Base-by-base conservation (phyloP, 2,329 filamentous ascomycete genomes). In the Sporothrix curviconia region DNA sequence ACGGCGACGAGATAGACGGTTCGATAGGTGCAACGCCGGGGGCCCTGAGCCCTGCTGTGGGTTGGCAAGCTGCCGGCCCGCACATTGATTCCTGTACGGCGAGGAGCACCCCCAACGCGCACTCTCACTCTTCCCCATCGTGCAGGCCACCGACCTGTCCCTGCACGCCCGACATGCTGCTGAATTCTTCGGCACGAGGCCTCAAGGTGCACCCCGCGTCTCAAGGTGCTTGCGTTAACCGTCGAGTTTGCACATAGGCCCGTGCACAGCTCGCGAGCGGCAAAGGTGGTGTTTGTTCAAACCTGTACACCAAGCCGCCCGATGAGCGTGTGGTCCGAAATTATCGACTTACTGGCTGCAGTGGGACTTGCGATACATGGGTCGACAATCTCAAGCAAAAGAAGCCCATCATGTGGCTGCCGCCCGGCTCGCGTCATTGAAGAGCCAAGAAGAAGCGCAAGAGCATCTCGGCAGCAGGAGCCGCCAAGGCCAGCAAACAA, bases 291-390 rank as follows among this genome's bases (percentile, higher is more conserved):
- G 4, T 89, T 89, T 70, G 82, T 89, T 61, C n/a, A n/a, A 90
- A 90, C 69, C 80, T 85, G n/a, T n/a, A n/a, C 22, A 88, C 86
- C 1, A 86, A 86, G 64, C 85, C 86, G 0, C 77, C 86, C 0
- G 85, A 88, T n/a, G 65, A 89, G 86, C 65, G 80, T 78, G 1
- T 90, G 86, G 86, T 82, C 84, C 1, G 85, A 88, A 55, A 73
- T 88, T 0, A 85, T 90, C 55, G 86, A 90, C 69, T n/a, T 87
- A 85, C 61, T 89, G 85, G 81, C 78, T 90, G 1, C 78, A 86
- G 61, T 88, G 85, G 85, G 86, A 89, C 65, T n/a, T 89, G 86
- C 59, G 86, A 90, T 63, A 81, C 81, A 4, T 90, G 86, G 86
- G 85, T 89, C 1, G 69, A 76, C 9, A 83, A 88, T 64, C 67